Evolutionary conservation across 305 asterid genomes (phyloP), one percentile per base, ranked within the genome.

Genomic region (Caryopteris hybrid): DNA sequence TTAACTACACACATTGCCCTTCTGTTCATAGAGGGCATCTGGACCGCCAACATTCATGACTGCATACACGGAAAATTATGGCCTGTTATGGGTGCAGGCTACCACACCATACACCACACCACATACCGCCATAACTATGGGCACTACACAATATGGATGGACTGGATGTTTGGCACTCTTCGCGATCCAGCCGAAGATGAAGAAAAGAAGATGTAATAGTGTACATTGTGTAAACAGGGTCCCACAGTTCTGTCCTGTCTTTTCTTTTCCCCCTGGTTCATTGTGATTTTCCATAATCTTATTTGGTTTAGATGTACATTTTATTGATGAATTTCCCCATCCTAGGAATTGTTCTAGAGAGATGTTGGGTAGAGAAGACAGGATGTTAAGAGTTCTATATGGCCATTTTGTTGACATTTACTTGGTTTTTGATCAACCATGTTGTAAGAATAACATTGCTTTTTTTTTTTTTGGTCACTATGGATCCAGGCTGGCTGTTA

Each of bases 11-110:
- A 91, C 80, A 80, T 89, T 51, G 91, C 71, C 33, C 93, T 94
- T 65, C 48, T 91, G 38, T 91, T 94, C 77, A 48, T 89, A 2
- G 98, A 91, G 80, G 96, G 72, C 65, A 62, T 91, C 69, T 94
- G 99, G 99, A 89, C 99, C 1, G 96, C 99, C 45, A 89, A 91
- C 66, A 91, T 94, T 69, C 98, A 94, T 6, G 98, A 94, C 79
- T 89, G 97, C 83, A 88, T 91, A 79, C 91, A 94, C 6, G 96
- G 86, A n/a, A 92, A 86, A 71, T 58, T 88, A 61, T 94, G 98
- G 98, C 98, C 99, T 1, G 87, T 89, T 8, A 91, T 94, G 98
- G 99, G 99, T 59, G 97, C 98, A 0, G 99, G 96, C 23, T 91
- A 91, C 80, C 98, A 94, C 63, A 89, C 98, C 80, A 91, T 94